A percentile compares a stretch with the other conserved stretches of the same genome.
phyloP scores from a whole-genome alignment of 805 yeast species.

The Yamadazyma akitaensis region DNA sequence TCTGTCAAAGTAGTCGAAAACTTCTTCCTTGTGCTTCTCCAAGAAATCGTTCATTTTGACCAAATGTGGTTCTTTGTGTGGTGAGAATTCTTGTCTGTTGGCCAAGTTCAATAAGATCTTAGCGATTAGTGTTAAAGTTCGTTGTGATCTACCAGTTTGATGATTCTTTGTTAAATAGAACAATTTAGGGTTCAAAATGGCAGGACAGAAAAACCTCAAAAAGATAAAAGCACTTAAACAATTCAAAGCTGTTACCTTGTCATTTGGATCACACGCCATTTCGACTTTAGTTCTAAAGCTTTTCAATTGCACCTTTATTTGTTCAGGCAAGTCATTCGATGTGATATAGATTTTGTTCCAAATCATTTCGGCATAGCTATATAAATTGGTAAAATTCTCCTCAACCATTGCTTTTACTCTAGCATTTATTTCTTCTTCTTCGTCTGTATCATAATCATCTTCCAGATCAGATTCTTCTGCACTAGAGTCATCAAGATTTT shows the following conservation, averaged over 20 bases:
- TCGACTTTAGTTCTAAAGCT: conserved; percentile 64
- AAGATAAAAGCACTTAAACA: conserved; percentile 83
- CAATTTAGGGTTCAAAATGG: conserved; percentile 82
- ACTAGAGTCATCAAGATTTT: conserved; percentile 18
- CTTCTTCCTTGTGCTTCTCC: conserved; percentile 50
- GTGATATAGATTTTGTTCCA: conserved; percentile 68
- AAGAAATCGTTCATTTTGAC: conserved; percentile 68
- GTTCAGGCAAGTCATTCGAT: conserved; percentile 70
- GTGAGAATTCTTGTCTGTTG: conserved; percentile 66
- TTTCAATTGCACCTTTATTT: conserved; percentile 61
- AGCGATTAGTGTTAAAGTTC: conserved; percentile 79
- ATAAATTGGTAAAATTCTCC: conserved; percentile 48
- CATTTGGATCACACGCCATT: conserved; percentile 53
- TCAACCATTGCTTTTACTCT: conserved; percentile 35
- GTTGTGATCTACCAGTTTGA: conserved; percentile 66
- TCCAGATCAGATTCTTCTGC: conserved; percentile 16
- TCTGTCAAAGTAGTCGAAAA: conserved; percentile 66
- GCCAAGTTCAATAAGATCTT: conserved; percentile 78
- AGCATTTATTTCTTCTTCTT: conserved; percentile 32
- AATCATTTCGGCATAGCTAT: conserved; percentile 49
- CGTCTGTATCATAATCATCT: conserved; percentile 25
- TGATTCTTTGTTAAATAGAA: conserved; percentile 70
- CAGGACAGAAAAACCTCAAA: conserved; percentile 66
- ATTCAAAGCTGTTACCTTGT: conserved; percentile 54
- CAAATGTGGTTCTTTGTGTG: conserved; percentile 82